Percentiles rank a stretch among this genome's conserved stretches.
Conservation (phyloP, 2,329 filamentous ascomycete species). For the Colletotrichum caudatum region DNA sequence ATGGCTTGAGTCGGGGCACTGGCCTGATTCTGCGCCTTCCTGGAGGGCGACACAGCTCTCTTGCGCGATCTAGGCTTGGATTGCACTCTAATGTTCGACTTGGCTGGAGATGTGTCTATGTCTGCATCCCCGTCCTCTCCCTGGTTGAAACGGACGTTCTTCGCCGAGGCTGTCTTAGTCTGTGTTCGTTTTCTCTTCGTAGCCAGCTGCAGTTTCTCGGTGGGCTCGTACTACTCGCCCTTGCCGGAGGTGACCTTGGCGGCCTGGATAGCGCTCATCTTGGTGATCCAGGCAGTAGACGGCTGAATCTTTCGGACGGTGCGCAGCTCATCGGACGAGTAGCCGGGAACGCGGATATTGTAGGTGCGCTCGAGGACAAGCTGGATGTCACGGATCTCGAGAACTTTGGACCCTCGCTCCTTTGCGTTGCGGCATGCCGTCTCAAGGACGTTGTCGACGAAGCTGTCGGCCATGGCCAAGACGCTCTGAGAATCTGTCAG, state of each 20-base stretch:
- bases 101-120: not conserved
- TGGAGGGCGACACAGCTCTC: slow-evolving; percentile 10
- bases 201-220: slow-evolving; percentile 18
- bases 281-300: slow-evolving; percentile 88
- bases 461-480: slow-evolving; percentile 90
- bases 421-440: slow-evolving; percentile 92
- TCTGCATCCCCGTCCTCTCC: slow-evolving; percentile 12
- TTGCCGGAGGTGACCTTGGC: slow-evolving; percentile 82
- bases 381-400: slow-evolving; percentile 90
- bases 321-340: slow-evolving; percentile 92
- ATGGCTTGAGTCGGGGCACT: not conserved
- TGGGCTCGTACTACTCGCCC: slow-evolving; percentile 58
- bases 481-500: slow-evolving; percentile 71
- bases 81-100: not conserved
- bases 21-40: not conserved
- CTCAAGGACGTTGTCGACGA: slow-evolving; percentile 91
- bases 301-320: slow-evolving; percentile 95
- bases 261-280: slow-evolving; percentile 96
- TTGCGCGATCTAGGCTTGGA: slow-evolving; percentile 19
- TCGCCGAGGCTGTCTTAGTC: slow-evolving; percentile 2
- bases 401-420: slow-evolving; percentile 87
- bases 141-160: slow-evolving; percentile 26
- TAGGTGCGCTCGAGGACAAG: slow-evolving; percentile 86
- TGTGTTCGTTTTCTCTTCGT: slow-evolving; percentile 10
- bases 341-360: slow-evolving; percentile 94